These are phyloP conservation scores for Metschnikowia peoriensis DNA, from an alignment of 805 yeast species.

Conservation along the genomic window DNA sequence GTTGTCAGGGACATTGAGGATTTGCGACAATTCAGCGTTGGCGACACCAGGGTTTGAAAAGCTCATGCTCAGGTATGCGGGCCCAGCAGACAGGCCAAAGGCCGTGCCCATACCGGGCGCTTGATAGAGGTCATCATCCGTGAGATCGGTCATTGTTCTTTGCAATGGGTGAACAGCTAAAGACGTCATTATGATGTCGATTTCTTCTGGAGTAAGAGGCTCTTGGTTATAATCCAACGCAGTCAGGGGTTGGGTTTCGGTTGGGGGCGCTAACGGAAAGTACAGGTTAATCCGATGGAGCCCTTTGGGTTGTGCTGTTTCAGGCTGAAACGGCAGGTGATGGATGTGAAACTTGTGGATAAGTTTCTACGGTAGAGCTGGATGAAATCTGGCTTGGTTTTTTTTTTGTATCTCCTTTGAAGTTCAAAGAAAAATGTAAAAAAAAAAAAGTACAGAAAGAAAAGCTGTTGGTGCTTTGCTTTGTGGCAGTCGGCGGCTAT, in stretches of 20 bases:
- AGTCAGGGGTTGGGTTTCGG: not conserved
- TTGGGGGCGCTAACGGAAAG: not conserved
- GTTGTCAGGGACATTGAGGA: constrained; percentile 33
- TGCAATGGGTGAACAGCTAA: constrained; percentile 51
- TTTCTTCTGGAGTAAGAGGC: constrained; percentile 6
- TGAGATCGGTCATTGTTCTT: constrained; percentile 54
- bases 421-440: not conserved
- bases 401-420: not conserved
- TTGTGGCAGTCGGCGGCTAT: not conserved
- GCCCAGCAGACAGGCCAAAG: constrained; percentile 5
- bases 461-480: not conserved
- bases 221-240: constrained; percentile 1
- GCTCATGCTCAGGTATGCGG: constrained; percentile 12
- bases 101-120: constrained; percentile 10
- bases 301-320: not conserved
- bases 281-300: not conserved
- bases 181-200: constrained; percentile 41
- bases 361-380: not conserved
- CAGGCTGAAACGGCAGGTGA: constrained; percentile 1
- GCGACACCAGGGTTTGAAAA: constrained; percentile 13
- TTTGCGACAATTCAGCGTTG: constrained; percentile 24
- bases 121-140: constrained; percentile 59
- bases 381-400: not conserved
- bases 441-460: not conserved
- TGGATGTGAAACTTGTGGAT: not conserved